phyloP scores from a whole-genome alignment of 306 rosid genomes.

The Casuarina equisetifolia region DNA sequence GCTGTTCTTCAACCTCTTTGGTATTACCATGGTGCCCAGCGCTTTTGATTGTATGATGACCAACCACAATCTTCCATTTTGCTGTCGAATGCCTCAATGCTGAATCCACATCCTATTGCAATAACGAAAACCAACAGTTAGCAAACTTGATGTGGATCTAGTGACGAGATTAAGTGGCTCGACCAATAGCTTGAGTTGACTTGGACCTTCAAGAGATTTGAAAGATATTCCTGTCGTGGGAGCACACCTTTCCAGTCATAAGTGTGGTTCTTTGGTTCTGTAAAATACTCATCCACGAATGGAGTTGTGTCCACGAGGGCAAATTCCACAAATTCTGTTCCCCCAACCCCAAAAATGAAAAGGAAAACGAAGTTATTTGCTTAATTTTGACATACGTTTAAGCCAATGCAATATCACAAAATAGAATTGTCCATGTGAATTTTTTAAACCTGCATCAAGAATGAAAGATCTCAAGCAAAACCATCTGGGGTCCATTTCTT shows the following conservation, averaged over 20 bases:
- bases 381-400: no score
- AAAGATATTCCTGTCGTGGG: slow-evolving; percentile 57
- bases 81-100: slow-evolving; percentile 60
- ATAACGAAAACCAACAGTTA: neutral
- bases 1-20: slow-evolving; percentile 48
- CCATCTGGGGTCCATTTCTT: slow-evolving; percentile 58
- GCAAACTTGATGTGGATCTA: no score
- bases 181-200: no score
- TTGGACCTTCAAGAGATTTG: slow-evolving; percentile 57
- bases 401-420: no score
- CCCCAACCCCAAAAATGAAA: neutral
- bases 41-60: slow-evolving; percentile 73
- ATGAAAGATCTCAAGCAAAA: slow-evolving; percentile 68
- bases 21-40: slow-evolving; percentile 73
- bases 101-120: slow-evolving; percentile 45
- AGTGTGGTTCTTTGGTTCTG: slow-evolving; percentile 34
- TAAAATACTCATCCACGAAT: slow-evolving; percentile 56
- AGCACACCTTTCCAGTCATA: slow-evolving; percentile 77
- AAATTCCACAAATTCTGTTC: slow-evolving; percentile 56
- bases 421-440: no score
- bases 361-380: no score
- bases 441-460: slow-evolving; percentile 42
- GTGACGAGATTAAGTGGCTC: no score
- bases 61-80: slow-evolving; percentile 80
- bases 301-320: slow-evolving; percentile 93